Base-by-base conservation (phyloP, 2,329 filamentous ascomycete genomes). In the Atkinsonella texensis region DNA sequence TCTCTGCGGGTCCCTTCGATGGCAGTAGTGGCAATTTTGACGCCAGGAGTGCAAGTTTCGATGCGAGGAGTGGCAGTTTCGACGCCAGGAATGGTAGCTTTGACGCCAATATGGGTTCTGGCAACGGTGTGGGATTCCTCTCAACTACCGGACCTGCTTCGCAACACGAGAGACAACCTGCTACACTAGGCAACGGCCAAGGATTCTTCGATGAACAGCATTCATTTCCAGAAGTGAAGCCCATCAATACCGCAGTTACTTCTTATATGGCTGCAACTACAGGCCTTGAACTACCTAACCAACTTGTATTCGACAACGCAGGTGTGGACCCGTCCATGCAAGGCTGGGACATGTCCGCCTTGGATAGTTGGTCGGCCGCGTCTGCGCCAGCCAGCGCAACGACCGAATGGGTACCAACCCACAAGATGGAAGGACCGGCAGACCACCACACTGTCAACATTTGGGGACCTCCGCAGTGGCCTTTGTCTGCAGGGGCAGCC, bases 11-110 rank as follows among this genome's bases (percentile, higher is more conserved):
- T 8, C 49, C 43, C 11, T 54, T 52, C 41, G 53, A 54, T 17
- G 42, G 39, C 32, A 33, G 52, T 31, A 52, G 43, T 15, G 68
- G 68, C 54, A 67, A 68, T 49, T 75, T 75, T 57, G 72, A 74
- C 42, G 60, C 65, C 15, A 41, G 47, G 12, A 50, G 50, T 47
- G 47, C 43, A 31, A 52, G 52, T 11, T 54, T 54, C 32, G 52
- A 54, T 7, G 23, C 41, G 20, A 46, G 52, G 15, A 49, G 42
- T 32, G 42, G 20, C 13, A 54, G 52, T n/a, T 54, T 53, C 23
- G 52, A 53, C 32, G 28, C 35, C 15, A 46, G 52, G 13, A 50
- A 51, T 15, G 69, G 69, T 53, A 68, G 68, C 53, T 77, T 76
- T 59, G 73, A 76, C 48, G 61, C 65, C 47, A 58, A 53, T 53